Base-by-base conservation (phyloP, 2,329 filamentous ascomycete genomes). In the Penicillium expansum region DNA sequence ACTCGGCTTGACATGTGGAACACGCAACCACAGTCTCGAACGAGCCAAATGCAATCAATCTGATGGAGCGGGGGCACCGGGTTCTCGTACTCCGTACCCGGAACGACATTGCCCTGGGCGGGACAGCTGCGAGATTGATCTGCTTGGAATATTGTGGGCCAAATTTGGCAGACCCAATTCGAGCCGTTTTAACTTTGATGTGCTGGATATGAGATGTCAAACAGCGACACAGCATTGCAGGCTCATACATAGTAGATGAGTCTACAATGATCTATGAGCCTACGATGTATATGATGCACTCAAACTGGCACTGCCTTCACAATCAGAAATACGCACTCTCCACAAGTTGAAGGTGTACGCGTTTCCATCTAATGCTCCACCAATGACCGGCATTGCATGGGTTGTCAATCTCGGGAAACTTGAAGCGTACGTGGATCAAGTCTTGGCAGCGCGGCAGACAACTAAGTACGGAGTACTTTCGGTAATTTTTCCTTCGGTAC, bases 321-420 rank as follows among this genome's bases (percentile, higher is more conserved):
- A 35, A 61, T 62, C 57, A 61, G 48, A 45, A 52, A 48, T 27
- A 30, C 32, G 27, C 48, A 55, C 51, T 62, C 55, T 33, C 59
- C 58, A 63, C 60, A 44, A 16, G 13, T 14, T 33, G 29, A 48
- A 44, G 50, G 43, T 53, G 56, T 61, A 66, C 66, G 64, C 63
- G 66, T 68, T 58, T 55, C 54, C 55, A 51, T 52, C 51, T 58
- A 18, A 47, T 27, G 48, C 53, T 33, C 59, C 52, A 51, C 66
- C 66, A 68, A 66, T 66, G 49, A 66, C 38, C 16, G n/a, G 18
- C 38, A 22, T 35, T 29, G 64, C 61, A 67, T 57, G 58, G 64
- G 60, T 67, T 57, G 57, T 63, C 57, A 18, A 47, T 55, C 35
- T 49, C 57, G 58, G 8, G 59, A 55, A 62, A 44, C 24, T 22